These are phyloP conservation scores for Ceratocystiopsis brevicomis DNA, from an alignment of 2,329 filamentous ascomycete species.

Conservation along the genomic window DNA sequence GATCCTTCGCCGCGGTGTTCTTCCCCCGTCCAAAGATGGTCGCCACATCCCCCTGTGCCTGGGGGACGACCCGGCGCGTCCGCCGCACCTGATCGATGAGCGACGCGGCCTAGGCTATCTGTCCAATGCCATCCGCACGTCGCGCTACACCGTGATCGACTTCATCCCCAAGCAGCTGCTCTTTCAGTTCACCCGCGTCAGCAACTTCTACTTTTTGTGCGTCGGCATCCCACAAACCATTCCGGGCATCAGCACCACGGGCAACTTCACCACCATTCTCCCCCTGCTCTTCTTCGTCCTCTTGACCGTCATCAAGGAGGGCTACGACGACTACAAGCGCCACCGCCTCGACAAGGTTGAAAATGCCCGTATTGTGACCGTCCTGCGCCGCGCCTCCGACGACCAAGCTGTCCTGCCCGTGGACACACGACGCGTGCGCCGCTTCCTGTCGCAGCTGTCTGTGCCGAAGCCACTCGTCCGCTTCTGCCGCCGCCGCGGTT, in stretches of 20 bases:
- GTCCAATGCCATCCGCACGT: constrained; percentile 55
- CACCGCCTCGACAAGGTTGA: constrained; percentile 68
- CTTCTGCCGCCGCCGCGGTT: too few relatives aligned
- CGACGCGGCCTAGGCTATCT: constrained; percentile 33
- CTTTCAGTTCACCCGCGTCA: constrained; percentile 70
- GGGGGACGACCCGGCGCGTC: constrained; percentile 14
- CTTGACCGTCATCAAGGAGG: constrained; percentile 69
- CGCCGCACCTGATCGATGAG: constrained; percentile 23
- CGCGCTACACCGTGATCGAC: constrained; percentile 66
- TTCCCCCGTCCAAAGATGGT: constrained; percentile 12
- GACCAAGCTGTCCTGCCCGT: neutral
- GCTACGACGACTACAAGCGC: constrained; percentile 66
- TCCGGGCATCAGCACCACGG: constrained; percentile 57
- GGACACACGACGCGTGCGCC: neutral
- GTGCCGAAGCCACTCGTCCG: neutral
- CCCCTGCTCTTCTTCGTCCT: constrained; percentile 58
- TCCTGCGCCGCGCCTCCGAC: constrained; percentile 17
- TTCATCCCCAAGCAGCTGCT: constrained; percentile 72
- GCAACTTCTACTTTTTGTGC: constrained; percentile 75
- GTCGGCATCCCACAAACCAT: constrained; percentile 73
- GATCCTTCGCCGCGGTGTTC: constrained; percentile 9
- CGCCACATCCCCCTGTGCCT: constrained; percentile 16
- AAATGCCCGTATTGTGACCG: constrained; percentile 37
- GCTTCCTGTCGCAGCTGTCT: too few relatives aligned
- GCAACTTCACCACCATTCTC: constrained; percentile 54